phyloP scores from a whole-genome alignment of 2,329 filamentous ascomycete species.

The Chrysosporium keratinophilum region DNA sequence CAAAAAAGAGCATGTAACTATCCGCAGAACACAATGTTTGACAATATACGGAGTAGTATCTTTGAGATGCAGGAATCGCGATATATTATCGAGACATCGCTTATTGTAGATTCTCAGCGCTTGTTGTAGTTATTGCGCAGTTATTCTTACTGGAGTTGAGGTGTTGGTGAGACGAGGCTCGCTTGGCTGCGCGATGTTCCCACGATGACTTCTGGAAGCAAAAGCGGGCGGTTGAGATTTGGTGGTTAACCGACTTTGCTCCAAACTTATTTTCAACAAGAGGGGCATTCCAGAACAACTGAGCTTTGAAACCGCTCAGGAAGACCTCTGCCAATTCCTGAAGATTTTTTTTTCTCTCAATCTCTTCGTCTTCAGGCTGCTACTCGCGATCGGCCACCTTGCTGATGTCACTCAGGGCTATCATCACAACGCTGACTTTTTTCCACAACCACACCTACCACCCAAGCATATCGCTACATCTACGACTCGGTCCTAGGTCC shows the following conservation, averaged over 20 bases:
- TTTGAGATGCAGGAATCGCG: no score
- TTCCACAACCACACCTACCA: slow-evolving; percentile 2
- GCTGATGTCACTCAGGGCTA: slow-evolving; percentile 9
- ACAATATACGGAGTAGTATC: no score
- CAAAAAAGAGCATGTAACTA: background rate
- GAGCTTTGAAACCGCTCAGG: background rate
- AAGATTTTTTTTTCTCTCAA: background rate
- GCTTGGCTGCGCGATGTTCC: background rate
- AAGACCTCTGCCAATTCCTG: background rate
- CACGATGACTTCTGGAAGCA: background rate
- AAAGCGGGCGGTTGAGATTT: background rate
- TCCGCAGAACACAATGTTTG: no score
- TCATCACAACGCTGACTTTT: background rate
- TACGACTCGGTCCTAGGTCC: slow-evolving; percentile 5
- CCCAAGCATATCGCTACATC: slow-evolving; percentile 7
- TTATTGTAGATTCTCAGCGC: no score
- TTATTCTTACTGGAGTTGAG: background rate
- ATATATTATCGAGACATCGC: no score
- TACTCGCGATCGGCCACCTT: slow-evolving; percentile 2
- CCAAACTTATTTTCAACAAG: slow-evolving; percentile 1
- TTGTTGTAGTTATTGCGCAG: background rate
- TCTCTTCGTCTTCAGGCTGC: background rate
- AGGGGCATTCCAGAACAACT: slow-evolving; percentile 1
- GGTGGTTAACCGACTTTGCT: background rate
- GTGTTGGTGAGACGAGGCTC: background rate